Evolutionary conservation across 2,329 filamentous ascomycete genomes (phyloP).

Genomic region (Claviceps digitariae): DNA sequence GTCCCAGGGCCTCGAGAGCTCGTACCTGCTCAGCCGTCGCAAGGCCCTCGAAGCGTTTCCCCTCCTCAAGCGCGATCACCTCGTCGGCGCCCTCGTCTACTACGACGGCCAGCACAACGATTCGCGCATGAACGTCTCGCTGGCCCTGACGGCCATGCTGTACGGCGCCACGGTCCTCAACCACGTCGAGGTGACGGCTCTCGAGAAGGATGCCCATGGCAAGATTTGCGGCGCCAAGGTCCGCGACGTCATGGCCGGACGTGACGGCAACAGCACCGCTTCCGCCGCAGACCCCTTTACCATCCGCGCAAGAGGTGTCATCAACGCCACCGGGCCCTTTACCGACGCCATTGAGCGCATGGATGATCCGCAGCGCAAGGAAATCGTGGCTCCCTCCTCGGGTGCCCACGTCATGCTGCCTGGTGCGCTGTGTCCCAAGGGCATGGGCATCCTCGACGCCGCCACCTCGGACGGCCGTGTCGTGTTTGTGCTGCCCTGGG

Average conservation of each 20-base stretch:
- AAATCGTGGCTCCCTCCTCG: conserved; percentile 68
- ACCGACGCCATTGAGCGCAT: conserved; percentile 68
- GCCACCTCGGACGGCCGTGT: conserved; percentile 74
- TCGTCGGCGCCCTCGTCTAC: conserved; percentile 71
- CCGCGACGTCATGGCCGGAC: conserved; percentile 43
- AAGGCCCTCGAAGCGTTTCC: conserved; percentile 69
- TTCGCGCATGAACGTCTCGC: conserved; percentile 74
- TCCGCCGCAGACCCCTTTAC: conserved; percentile 45
- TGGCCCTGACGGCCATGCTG: conserved; percentile 66
- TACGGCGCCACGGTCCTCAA: conserved; percentile 73
- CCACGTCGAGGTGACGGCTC: conserved; percentile 62
- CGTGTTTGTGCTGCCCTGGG: conserved; percentile 79
- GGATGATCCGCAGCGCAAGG: conserved; percentile 54
- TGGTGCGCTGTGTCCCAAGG: conserved; percentile 62
- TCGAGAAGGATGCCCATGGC: conserved; percentile 58
- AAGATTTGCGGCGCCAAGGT: conserved; percentile 52
- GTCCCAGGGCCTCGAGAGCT: conserved; percentile 69
- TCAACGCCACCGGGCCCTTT: conserved; percentile 77
- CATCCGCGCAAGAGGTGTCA: conserved; percentile 66
- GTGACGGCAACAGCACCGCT: conserved; percentile 17
- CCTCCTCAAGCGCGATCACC: conserved; percentile 58
- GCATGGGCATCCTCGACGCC: conserved; percentile 74
- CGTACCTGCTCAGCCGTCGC: conserved; percentile 65
- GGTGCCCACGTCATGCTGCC: conserved; percentile 76
- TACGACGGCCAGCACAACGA: conserved; percentile 83